Evolutionary conservation across 2,329 filamentous ascomycete genomes (phyloP).

Genomic region (Claviceps purpurea): DNA sequence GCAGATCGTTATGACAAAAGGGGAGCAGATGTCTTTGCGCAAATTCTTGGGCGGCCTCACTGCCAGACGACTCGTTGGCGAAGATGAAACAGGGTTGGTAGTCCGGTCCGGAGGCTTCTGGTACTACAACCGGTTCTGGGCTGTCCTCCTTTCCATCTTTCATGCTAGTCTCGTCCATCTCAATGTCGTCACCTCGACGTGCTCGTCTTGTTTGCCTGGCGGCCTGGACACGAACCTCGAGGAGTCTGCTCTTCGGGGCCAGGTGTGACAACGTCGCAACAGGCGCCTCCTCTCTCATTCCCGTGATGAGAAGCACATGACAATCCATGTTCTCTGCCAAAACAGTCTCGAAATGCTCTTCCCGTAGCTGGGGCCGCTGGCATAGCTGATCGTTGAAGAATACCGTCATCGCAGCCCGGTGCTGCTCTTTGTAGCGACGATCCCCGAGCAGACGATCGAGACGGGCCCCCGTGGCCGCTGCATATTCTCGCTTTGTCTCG

Average conservation of each 20-base stretch:
- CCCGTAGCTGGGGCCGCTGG: conserved; percentile 29
- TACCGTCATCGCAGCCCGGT: conserved; percentile 35
- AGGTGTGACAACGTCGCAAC: conserved; percentile 39
- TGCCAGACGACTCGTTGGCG: conserved; percentile 31
- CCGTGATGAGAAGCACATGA: conserved; percentile 48
- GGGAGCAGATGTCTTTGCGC: conserved; percentile 22
- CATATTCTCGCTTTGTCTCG: conserved; percentile 43
- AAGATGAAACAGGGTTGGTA: conserved; percentile 34
- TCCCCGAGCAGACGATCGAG: conserved; percentile 33
- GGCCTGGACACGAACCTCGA: conserved; percentile 39
- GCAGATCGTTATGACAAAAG: conserved; percentile 20
- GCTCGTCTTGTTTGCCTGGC: conserved; percentile 20
- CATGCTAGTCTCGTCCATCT: neutral
- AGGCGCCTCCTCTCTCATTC: conserved; percentile 48
- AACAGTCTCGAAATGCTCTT: conserved; percentile 36
- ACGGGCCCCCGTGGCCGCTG: conserved; percentile 31
- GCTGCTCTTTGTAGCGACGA: conserved; percentile 48
- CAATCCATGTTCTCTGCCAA: conserved; percentile 25
- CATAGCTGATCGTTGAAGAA: conserved; percentile 36
- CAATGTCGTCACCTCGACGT: conserved; percentile 18
- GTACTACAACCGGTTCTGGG: neutral
- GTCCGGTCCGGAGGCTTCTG: neutral
- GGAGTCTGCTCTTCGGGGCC: conserved; percentile 34
- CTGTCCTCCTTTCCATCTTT: too few relatives aligned
- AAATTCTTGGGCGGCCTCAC: conserved; percentile 25